A percentile compares a stretch with the other conserved stretches of the same genome.
phyloP scores from a whole-genome alignment of 257 asterid species.

The Linderniella brevidens region DNA sequence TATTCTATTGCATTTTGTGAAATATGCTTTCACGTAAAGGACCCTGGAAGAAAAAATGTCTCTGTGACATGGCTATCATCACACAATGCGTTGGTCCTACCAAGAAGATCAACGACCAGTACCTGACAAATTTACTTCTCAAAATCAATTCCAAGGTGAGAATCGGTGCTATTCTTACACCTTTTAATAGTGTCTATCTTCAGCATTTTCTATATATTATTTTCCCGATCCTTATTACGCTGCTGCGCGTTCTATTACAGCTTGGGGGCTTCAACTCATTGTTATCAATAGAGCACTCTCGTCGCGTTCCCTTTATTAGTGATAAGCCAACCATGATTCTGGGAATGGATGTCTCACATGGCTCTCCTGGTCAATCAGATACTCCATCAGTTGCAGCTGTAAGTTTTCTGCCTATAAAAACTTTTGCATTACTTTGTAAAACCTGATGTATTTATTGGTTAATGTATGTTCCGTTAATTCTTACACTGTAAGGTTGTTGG shows the following conservation, averaged over 20 bases:
- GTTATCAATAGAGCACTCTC: constrained; percentile 54
- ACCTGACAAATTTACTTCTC: constrained; percentile 77
- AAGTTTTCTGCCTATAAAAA: constrained; percentile 16
- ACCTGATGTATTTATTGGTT: constrained; percentile 10
- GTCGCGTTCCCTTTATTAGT: constrained; percentile 32
- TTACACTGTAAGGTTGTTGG: constrained; percentile 60
- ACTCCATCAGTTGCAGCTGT: constrained; percentile 92
- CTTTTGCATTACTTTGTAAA: neutral
- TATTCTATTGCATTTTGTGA: constrained; percentile 8
- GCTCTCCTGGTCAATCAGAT: constrained; percentile 75
- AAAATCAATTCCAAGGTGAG: constrained; percentile 83
- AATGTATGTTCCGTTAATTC: constrained; percentile 10
- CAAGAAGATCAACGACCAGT: constrained; percentile 53
- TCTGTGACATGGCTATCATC: constrained; percentile 52
- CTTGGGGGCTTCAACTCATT: constrained; percentile 87
- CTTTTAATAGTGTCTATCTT: constrained; percentile 6
- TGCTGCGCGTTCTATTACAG: constrained; percentile 17
- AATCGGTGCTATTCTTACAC: neutral
- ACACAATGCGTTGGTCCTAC: constrained; percentile 70
- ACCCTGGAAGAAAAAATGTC: constrained; percentile 87
- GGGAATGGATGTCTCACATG: constrained; percentile 96
- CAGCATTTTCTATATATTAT: constrained; percentile 7
- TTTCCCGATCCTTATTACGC: constrained; percentile 6
- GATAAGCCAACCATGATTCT: constrained; percentile 81
- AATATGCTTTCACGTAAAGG: constrained; percentile 29